Conservation (phyloP, 495 filamentous ascomycete species). For the Xylaria castorea region DNA sequence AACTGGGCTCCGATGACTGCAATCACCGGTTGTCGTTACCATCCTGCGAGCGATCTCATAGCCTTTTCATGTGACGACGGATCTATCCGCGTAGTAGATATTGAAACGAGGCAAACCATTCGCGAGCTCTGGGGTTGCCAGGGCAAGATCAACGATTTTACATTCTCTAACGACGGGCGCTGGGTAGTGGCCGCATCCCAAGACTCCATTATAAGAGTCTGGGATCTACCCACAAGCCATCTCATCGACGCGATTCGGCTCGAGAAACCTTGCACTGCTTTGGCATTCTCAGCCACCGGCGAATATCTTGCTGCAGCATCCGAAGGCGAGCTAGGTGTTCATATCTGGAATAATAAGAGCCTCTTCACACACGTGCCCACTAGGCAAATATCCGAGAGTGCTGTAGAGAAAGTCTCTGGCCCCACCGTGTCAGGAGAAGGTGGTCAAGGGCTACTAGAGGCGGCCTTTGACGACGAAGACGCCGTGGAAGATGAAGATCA, state of each 20-base stretch:
- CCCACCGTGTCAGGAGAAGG: conserved; percentile 87
- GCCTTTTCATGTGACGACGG: conserved; percentile 90
- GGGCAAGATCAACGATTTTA: conserved; percentile 82
- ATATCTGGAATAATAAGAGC: conserved; percentile 91
- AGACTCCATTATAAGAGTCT: conserved; percentile 83
- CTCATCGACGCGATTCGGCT: conserved; percentile 87
- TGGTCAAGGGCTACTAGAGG: conserved; percentile 68
- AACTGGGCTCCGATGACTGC: conserved; percentile 85
- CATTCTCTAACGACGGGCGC: conserved; percentile 89
- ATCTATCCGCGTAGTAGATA: conserved; percentile 86
- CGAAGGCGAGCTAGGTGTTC: conserved; percentile 83
- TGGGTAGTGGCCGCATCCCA: conserved; percentile 92
- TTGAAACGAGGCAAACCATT: conserved; percentile 86
- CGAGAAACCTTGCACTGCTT: conserved; percentile 74
- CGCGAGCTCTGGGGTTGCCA: conserved; percentile 91
- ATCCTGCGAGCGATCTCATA: conserved; percentile 81
- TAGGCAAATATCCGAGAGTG: conserved; percentile 75
- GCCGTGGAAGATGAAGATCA: conserved; percentile 55
- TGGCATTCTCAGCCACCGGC: conserved; percentile 87
- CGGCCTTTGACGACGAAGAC: conserved; percentile 65
- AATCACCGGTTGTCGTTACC: conserved; percentile 77
- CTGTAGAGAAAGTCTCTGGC: conserved; percentile 65
- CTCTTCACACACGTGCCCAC: conserved; percentile 89
- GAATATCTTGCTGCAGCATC: conserved; percentile 92
- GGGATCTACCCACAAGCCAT: conserved; percentile 95